Base-by-base conservation (phyloP, 192 early-diverging fungal genomes). In the Coemansia sp. region DNA sequence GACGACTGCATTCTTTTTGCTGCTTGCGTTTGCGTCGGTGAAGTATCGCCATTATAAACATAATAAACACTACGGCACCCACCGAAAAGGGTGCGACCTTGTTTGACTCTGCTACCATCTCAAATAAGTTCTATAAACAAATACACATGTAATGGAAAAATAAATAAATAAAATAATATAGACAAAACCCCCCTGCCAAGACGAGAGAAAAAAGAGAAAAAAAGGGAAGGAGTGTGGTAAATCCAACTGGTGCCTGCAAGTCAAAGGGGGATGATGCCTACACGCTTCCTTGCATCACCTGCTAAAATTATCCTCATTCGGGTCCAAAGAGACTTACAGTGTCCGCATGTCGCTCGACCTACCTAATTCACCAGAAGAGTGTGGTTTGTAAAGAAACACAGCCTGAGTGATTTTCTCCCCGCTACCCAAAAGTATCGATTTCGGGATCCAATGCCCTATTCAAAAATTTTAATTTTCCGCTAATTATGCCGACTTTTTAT, bases 1-100 rank as follows among this genome's bases (percentile, higher is more conserved):
- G 33, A 15, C 31, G 57, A 8, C 16, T 60, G 18, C 33, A 33
- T 18, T 36, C 33, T 16, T 10, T 60, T 34, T 60, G 57, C 57
- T 34, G 29, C 18, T 60, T 60, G 31, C 57, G 57, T 18, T n/a
- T 33, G 57, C 34, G 5, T 60, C 57, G 12, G 16, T 60, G 33
- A 36, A 20, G 18, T 36, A 11, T 31, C 5, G 33, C 57, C 31
- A 60, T 60, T 33, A 60, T 8, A 34, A 60, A 60, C 1, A 60
- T 16, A 1, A 60, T 5, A 3, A 60, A 11, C 34, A 60, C 3
- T 5, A 60, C 57, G 57, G 16, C 16, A 6, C 7, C 57, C 31
- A 60, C 57, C n/a, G 33, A 60, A 60, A 36, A 60, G 57, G 57
- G 57, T 18, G 57, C 31, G 3, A 60, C 57, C 9, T 16, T 31